Base-by-base conservation (phyloP, 306 rosid genomes). In the Benincasa hispida region DNA sequence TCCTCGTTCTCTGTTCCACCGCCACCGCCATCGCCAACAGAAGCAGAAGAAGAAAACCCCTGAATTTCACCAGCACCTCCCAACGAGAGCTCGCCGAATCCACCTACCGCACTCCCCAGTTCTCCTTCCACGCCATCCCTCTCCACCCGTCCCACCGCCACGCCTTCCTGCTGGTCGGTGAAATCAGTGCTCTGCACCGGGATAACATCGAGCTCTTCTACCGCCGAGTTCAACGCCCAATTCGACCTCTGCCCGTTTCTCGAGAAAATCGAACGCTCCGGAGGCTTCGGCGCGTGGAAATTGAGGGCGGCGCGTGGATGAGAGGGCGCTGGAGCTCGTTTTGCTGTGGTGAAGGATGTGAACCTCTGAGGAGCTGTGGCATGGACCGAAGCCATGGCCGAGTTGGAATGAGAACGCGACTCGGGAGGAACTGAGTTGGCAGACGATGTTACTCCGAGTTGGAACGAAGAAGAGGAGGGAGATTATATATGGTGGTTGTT, bases 101-200 rank as follows among this genome's bases (percentile, higher is more conserved):
- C 96, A 56, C 80, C 79, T 76, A 89, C 90, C 63, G 84, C 96
- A 74, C 89, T 80, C 85, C 32, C 85, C 81, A 87, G 55, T 65
- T 94, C 95, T 47, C 88, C 79, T 37, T 85, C 91, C 35, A 77
- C 84, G n/a, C 82, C 80, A 22, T 88, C 92, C 76, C 82, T 80
- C 78, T 85, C 98, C n/a, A 68, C 87, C 62, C 88, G 81, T 42
- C 91, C 79, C 82, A 72, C 84, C 66, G 35, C 80, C 84, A 86
- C 77, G 12, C 92, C 92, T 48, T 91, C 98, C 70, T 90, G 87
- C 72, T 85, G 92, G 76, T 91, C 93, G 81, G 90, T 83, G 6
- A 51, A 32, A 60, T 91, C 92, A 0, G 74, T 18, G 57, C 89
- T 92, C 81, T 89, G 91, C 27, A 89, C 89, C 5, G 87, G 83